A percentile compares a stretch with the other conserved stretches of the same genome.
Evolutionary conservation across 441 rosid species (phyloP).

Genomic region (Populus hybrid): DNA sequence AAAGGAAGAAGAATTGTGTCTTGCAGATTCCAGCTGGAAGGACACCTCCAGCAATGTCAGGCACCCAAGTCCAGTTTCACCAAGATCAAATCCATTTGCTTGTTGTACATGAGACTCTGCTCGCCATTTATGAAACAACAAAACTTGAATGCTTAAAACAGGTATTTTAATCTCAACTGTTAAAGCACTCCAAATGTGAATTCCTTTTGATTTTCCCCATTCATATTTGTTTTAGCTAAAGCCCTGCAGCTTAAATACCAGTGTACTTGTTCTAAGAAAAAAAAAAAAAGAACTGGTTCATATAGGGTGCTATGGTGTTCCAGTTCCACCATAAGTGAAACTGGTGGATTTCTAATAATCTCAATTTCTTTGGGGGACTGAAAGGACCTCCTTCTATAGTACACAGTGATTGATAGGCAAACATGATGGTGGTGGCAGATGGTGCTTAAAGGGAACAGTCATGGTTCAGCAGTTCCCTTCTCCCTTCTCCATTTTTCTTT

Average conservation of each 20-base stretch:
- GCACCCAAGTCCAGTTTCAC: constrained; percentile 55
- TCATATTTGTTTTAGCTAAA: not conserved
- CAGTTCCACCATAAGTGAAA: not conserved
- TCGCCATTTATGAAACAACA: constrained; percentile 44
- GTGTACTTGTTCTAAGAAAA: not conserved
- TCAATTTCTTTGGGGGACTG: not conserved
- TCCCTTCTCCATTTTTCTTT: not conserved
- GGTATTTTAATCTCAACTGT: constrained; percentile 22
- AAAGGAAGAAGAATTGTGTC: constrained; percentile 31
- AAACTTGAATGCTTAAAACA: constrained; percentile 43
- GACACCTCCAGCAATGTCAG: constrained; percentile 25
- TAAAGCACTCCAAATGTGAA: not conserved
- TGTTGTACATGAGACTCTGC: constrained; percentile 40
- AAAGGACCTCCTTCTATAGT: no score
- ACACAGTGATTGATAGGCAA: not conserved
- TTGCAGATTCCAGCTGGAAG: constrained; percentile 46
- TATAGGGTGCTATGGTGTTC: not conserved
- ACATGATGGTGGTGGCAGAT: not conserved
- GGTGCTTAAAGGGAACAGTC: not conserved
- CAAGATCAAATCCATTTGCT: constrained; percentile 52
- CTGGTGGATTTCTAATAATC: not conserved
- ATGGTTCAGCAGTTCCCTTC: not conserved
- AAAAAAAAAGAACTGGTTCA: not conserved
- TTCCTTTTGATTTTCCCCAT: not conserved
- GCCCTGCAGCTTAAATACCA: not conserved